Base-by-base conservation (phyloP, 2,329 filamentous ascomycete genomes). In the Epichloe elymi region DNA sequence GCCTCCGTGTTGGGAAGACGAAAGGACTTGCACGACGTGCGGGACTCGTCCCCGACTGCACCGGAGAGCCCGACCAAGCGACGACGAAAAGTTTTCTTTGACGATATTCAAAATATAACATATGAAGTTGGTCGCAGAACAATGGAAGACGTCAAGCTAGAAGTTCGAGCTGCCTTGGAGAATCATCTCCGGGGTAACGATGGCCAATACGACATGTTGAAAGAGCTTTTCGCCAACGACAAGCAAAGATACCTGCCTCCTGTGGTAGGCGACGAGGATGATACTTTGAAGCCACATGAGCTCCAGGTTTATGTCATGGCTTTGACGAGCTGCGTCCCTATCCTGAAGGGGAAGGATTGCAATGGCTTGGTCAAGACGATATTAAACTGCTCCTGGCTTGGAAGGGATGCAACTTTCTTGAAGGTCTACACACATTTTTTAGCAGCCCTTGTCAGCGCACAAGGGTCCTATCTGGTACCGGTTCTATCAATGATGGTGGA, bases 401-500 rank as follows among this genome's bases (percentile, higher is more conserved):
- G 79, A 10, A 75, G 80, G 51, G 80, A 84, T 54, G 76, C 80
- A 30, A 70, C 74, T 37, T 88, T 88, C 61, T 74, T 81, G 51
- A 78, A 79, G 58, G 77, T 80, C 48, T 89, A 86, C 62, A 74
- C 77, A 51, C 75, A 82, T 59, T 85, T 88, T 58, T 68, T 88
- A 23, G 78, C 79, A 17, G 80, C 82, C 38, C 71, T 98, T 44
- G 81, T 89, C 49, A 94, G 87, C 54, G 85, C 89, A 0, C 88
- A 96, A 61, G 84, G 86, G 43, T 82, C 80, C 14, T 94, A 88
- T 66, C 78, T 94, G 36, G 76, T 75, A 20, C 74, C 80, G 19
- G 82, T 95, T 39, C 75, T 96, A 52, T 76, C 80, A 52, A 91
- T 88, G 80, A 76, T 97, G 53, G 83, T 95, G 51, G 78, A 82